Base-by-base conservation (phyloP, 192 early-diverging fungal genomes). In the Rhizophagus sp. region DNA sequence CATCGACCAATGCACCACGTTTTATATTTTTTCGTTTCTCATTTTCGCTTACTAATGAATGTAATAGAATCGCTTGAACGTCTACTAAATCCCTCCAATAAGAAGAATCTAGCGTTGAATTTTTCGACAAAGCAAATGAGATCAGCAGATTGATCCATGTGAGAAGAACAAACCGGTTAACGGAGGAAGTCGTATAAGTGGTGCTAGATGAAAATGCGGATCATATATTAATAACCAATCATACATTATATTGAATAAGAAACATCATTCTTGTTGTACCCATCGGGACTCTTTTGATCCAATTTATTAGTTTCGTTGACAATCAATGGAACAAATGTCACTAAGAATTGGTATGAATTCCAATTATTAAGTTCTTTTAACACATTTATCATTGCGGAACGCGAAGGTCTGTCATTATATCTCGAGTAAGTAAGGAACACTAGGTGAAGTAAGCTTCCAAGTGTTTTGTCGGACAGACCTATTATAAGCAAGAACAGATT, bases 341-440 rank as follows among this genome's bases (percentile, higher is more conserved):
- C 87, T 79, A 88, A 81, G 82, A 93, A 91, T 10, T 85, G 84
- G 12, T 80, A 61, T 7, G 89, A 79, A 68, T 91, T 90, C 89
- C 88, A 90, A 64, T 80, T 83, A 11, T 90, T 85, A 8, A 93
- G 83, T 62, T 88, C 87, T 41, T 84, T 82, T 33, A 94, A 81
- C 39, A 90, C 88, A 3, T 89, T 85, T 22, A 91, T 80, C 67
- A 94, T 89, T 1, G 87, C 79, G 2, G 87, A 78, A 65, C 94
- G 90, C 4, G 94, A 94, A 41, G 75, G 75, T 70, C 88, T 85
- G 81, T 95, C 94, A 73, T 86, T 86, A 80, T 94, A 95, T 34
- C 92, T 90, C 13, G 90, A 80, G 72, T 90, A 86, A 64, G 93
- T 92, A 19, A 89, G 78, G 66, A 87, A 82, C 30, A 94, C 67